Percentiles rank a stretch among this genome's conserved stretches.
Conservation (phyloP, 345 rosid species). For the Nephelium lappaceum region DNA sequence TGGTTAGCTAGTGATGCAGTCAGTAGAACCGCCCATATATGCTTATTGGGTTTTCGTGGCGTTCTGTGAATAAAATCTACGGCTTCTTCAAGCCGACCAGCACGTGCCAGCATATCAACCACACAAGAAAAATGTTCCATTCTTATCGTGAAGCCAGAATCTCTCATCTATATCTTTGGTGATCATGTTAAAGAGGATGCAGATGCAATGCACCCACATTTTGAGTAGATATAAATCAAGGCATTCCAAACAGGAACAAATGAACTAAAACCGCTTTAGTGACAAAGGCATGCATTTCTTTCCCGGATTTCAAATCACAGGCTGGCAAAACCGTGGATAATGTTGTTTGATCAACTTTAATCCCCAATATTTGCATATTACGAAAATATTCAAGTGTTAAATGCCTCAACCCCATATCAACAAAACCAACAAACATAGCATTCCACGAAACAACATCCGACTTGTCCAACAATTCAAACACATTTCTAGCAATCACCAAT, state of each 20-base stretch:
- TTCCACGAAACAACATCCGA: slow-evolving; percentile 45
- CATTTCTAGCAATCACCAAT: slow-evolving; percentile 30
- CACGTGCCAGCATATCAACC: slow-evolving; percentile 45
- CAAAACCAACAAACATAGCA: slow-evolving; percentile 42
- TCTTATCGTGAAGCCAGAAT: slow-evolving; percentile 22
- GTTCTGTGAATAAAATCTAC: slow-evolving; percentile 29
- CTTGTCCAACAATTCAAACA: slow-evolving; percentile 42
- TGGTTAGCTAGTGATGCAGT: slow-evolving; percentile 40
- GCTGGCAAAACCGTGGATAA: slow-evolving; percentile 38
- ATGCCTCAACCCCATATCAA: slow-evolving; percentile 29
- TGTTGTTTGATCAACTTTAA: slow-evolving; percentile 36
- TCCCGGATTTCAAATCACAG: slow-evolving; percentile 37
- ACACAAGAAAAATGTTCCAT: slow-evolving; percentile 45
- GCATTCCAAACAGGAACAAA: slow-evolving; percentile 39
- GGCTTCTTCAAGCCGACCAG: slow-evolving; percentile 41
- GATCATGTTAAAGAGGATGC: slow-evolving; percentile 29
- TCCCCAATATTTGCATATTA: slow-evolving; percentile 31
- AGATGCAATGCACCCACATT: slow-evolving; percentile 31
- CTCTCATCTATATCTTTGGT: slow-evolving; percentile 31
- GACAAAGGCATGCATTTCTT: slow-evolving; percentile 38
- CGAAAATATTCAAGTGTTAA: slow-evolving; percentile 35
- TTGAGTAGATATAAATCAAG: slow-evolving; percentile 46
- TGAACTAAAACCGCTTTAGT: slow-evolving; percentile 21
- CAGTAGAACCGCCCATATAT: slow-evolving; percentile 42
- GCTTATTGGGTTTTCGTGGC: slow-evolving; percentile 39